phyloP scores from a whole-genome alignment of 768 basidiomycete species.

The Leccinum imitatum region DNA sequence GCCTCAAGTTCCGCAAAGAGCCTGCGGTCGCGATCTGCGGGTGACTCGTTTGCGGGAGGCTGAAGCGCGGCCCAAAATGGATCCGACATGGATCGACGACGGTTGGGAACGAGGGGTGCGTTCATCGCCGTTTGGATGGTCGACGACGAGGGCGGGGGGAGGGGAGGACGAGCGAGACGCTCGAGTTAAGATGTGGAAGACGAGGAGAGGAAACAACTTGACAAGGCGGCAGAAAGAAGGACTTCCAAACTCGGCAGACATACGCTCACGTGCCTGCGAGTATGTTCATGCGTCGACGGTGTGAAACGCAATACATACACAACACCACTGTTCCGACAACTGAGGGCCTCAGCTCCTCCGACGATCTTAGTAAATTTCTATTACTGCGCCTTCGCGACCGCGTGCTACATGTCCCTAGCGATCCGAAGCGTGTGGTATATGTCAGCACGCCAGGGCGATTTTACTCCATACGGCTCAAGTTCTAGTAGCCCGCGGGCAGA shows the following conservation, averaged over 20 bases:
- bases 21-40: conserved; percentile 61
- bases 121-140: conserved; percentile 19
- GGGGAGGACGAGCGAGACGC: conserved; percentile 14
- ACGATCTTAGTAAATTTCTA: not conserved
- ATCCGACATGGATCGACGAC: conserved; percentile 55
- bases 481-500: not conserved
- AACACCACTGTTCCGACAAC: not conserved
- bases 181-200: conserved; percentile 19
- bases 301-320: not conserved
- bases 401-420: not conserved
- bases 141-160: conserved; percentile 5
- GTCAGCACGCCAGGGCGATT: not conserved
- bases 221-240: conserved; percentile 18
- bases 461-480: not conserved
- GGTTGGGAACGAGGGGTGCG: conserved; percentile 36
- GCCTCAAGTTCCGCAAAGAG: conserved; percentile 69
- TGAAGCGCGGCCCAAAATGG: conserved; percentile 66
- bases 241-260: conserved; percentile 26
- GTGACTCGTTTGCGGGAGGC: conserved; percentile 73
- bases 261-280: conserved; percentile 17
- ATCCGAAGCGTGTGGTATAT: not conserved
- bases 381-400: conserved; percentile 1
- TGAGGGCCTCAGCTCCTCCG: not conserved
- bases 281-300: not conserved
- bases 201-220: conserved; percentile 16